Evolutionary conservation across 768 basidiomycete species (phyloP).

Genomic region (Serendipita indica): DNA sequence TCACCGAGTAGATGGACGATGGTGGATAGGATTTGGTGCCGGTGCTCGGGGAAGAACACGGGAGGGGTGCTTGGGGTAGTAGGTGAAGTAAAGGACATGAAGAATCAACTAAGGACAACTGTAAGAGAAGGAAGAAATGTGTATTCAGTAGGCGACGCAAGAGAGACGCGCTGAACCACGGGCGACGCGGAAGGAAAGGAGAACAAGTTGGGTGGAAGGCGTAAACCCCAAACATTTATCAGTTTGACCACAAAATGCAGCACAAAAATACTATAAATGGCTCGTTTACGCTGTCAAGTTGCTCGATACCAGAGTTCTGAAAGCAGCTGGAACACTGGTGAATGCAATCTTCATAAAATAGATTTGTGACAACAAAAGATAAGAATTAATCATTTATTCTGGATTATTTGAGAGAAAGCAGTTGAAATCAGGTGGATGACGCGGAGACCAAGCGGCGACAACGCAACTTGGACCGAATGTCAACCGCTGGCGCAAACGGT

Average conservation of each 20-base stretch:
- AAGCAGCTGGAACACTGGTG: no score
- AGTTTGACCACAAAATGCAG: no score
- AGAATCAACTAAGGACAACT: neutral
- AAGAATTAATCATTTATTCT: no score
- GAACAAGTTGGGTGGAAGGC: no score
- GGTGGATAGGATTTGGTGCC: neutral
- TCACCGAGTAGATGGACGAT: conserved; percentile 2
- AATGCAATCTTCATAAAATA: no score
- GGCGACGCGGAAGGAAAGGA: neutral
- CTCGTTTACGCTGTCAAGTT: no score
- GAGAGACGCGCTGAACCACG: neutral
- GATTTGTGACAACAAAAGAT: no score
- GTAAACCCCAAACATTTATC: no score
- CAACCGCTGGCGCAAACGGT: neutral
- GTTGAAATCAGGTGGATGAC: no score
- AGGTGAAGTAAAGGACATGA: neutral
- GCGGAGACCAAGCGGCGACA: neutral
- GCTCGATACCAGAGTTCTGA: no score
- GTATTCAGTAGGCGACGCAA: neutral
- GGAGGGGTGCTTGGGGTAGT: neutral
- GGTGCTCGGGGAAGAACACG: neutral
- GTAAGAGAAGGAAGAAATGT: neutral
- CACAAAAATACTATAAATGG: no score
- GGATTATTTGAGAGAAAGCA: no score
- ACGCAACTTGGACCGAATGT: neutral